A percentile compares a stretch with the other conserved stretches of the same genome.
Evolutionary conservation across 805 yeast species (phyloP).

Genomic region (Yarrowia yakushimensis): DNA sequence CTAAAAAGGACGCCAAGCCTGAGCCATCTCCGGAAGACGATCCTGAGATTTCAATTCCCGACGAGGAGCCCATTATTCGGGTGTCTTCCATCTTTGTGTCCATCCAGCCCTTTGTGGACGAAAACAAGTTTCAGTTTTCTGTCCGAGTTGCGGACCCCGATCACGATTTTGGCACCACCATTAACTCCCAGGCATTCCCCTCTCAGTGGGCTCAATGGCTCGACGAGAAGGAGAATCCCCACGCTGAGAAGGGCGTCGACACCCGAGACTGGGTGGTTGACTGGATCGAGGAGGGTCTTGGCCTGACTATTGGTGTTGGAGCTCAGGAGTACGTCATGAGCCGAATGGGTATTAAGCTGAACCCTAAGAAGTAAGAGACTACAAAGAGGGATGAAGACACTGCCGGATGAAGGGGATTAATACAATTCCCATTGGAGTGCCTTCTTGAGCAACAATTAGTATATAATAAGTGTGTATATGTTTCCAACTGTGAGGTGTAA

Average conservation of each 20-base stretch:
- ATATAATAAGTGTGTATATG: background rate
- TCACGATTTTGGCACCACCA: conserved; percentile 67
- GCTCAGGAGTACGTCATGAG: conserved; percentile 89
- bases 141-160: conserved; percentile 73
- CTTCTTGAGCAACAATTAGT: background rate
- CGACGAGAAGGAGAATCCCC: conserved; percentile 42
- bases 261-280: conserved; percentile 79
- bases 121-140: conserved; percentile 60
- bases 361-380: background rate
- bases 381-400: background rate
- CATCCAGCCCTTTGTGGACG: conserved; percentile 53
- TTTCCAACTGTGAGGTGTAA: too few species aligned
- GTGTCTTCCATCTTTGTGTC: conserved; percentile 66
- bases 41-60: conserved; percentile 24
- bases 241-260: conserved; percentile 51
- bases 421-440: too few species aligned
- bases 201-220: conserved; percentile 91
- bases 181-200: conserved; percentile 89
- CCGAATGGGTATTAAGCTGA: conserved; percentile 64
- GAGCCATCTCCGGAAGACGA: conserved; percentile 31
- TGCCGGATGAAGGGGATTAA: background rate
- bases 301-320: conserved; percentile 73
- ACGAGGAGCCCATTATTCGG: conserved; percentile 33
- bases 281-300: conserved; percentile 77
- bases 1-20: conserved; percentile 37